These are phyloP conservation scores for Lentinula detonsa DNA, from an alignment of 768 basidiomycete species.

Conservation along the genomic window DNA sequence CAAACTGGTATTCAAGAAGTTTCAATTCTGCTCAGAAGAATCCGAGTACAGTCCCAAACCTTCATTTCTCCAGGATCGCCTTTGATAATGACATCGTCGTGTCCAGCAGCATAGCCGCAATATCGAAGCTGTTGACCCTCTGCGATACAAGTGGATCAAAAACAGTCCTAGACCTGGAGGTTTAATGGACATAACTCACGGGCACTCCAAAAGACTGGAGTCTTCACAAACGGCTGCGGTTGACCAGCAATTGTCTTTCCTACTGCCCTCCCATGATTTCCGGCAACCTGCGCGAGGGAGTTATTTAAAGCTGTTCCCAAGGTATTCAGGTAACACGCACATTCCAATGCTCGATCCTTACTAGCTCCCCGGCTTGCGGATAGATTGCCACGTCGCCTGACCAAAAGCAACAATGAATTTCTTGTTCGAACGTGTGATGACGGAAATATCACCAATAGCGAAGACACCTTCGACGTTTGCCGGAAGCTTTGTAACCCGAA, in stretches of 20 bases:
- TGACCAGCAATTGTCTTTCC: slow-evolving; percentile 68
- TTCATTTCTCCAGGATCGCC: slow-evolving; percentile 76
- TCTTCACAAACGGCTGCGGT: slow-evolving; percentile 65
- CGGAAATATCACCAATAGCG: slow-evolving; percentile 48
- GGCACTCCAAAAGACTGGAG: slow-evolving; percentile 89
- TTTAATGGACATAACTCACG: slow-evolving; percentile 40
- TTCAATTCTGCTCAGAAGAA: neutral
- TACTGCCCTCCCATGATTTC: slow-evolving; percentile 81
- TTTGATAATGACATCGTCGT: slow-evolving; percentile 74
- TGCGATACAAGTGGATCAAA: slow-evolving; percentile 15
- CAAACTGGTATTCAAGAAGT: slow-evolving; percentile 42
- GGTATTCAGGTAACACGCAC: slow-evolving; percentile 29
- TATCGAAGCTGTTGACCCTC: slow-evolving; percentile 87
- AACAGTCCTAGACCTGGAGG: neutral
- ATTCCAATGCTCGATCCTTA: slow-evolving; percentile 89
- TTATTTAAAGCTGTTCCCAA: neutral
- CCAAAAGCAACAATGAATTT: neutral
- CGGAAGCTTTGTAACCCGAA: slow-evolving; percentile 42
- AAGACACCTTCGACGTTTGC: slow-evolving; percentile 47
- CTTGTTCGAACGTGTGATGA: neutral
- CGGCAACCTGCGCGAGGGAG: slow-evolving; percentile 51
- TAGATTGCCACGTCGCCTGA: slow-evolving; percentile 78
- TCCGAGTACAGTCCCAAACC: slow-evolving; percentile 31
- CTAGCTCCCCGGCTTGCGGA: slow-evolving; percentile 48
- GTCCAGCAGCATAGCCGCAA: slow-evolving; percentile 64